Evolutionary conservation across 2,329 filamentous ascomycete genomes (phyloP), one percentile per base, ranked within the genome.

Genomic region (Harringtonia aguacate): DNA sequence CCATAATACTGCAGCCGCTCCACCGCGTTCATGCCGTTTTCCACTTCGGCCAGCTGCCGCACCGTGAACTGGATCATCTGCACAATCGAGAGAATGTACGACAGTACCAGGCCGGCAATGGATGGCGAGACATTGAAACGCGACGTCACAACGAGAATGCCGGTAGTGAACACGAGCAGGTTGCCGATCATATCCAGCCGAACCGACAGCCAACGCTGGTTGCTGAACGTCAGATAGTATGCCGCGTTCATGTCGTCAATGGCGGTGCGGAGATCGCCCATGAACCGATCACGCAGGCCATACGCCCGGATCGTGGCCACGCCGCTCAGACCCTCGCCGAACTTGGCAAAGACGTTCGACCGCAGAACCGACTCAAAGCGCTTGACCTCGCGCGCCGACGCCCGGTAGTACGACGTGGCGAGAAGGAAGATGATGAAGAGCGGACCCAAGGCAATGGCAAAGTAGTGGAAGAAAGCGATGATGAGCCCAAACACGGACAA

Each of bases 1-100:
- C 86, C 89, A 59, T 97, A 97, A 66, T 94, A 87, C 59, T 88
- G 80, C 29, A 97, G 71, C 40, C 92, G 82, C 64, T 97, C 90
- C 0, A 94, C 92, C 0, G 89, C 82, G 60, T 95, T 97, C 90
- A 97, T 97, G 58, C 89, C 87, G 64, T 95, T 97, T 62, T 97
- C 90, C 9, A 97, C 87, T 61, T 95, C 90, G 22, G 90, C 90
- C 8, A 95, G 72, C 63, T 97, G 90, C 17, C 92, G 79, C 17
- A 97, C 86, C 1, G 87, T 90, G 62, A 95, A 95, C 58, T 95
- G 90, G 51, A 97, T 82, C 84, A 95, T 88, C 61, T 94, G 86
- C 17, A 94, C 88, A 56, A 95, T 94, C 14, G 83, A 77, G 17
- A 98, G 73, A 57, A 97, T 94, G 62, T 97, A 97, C 38, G 85